phyloP scores from a whole-genome alignment of 805 yeast genomes.

The Ogataea glucozyma region DNA sequence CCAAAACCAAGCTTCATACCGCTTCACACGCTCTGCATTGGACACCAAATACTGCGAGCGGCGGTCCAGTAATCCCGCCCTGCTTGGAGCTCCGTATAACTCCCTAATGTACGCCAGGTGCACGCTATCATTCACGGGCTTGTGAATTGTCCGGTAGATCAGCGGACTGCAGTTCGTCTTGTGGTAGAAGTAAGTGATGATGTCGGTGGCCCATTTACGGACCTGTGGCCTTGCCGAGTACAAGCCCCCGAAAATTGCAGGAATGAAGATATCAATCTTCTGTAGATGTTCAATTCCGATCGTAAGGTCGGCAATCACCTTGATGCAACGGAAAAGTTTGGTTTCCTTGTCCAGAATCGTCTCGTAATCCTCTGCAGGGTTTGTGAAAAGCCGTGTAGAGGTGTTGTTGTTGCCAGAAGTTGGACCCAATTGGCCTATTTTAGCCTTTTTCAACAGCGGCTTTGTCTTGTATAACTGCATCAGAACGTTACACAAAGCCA shows the following conservation, averaged over 20 bases:
- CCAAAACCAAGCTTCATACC: slow-evolving; percentile 39
- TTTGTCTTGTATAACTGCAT: slow-evolving; percentile 36
- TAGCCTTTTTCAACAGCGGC: slow-evolving; percentile 22
- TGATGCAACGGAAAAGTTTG: slow-evolving; percentile 76
- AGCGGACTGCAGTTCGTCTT: slow-evolving; percentile 23
- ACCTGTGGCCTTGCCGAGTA: slow-evolving; percentile 79
- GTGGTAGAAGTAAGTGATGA: slow-evolving; percentile 55
- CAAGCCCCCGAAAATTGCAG: slow-evolving; percentile 75
- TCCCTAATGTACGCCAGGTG: slow-evolving; percentile 34
- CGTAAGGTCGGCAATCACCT: slow-evolving; percentile 71
- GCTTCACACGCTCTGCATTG: slow-evolving; percentile 27
- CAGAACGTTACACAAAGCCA: slow-evolving; percentile 77
- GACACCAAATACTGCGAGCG: slow-evolving; percentile 29
- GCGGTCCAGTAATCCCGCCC: slow-evolving; percentile 27
- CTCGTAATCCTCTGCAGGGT: slow-evolving; percentile 34
- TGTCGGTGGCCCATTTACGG: slow-evolving; percentile 80
- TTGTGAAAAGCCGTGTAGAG: slow-evolving; percentile 31
- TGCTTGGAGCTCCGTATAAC: slow-evolving; percentile 23
- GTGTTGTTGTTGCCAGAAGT: no score
- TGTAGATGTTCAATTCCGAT: slow-evolving; percentile 70
- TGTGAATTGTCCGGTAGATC: slow-evolving; percentile 29
- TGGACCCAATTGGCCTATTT: not conserved
- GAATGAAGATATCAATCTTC: slow-evolving; percentile 54
- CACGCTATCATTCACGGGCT: slow-evolving; percentile 36
- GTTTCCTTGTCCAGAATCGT: slow-evolving; percentile 63